Base-by-base conservation (phyloP, 1,284 basidiomycete genomes). In the Gastroboletus turbinatus region DNA sequence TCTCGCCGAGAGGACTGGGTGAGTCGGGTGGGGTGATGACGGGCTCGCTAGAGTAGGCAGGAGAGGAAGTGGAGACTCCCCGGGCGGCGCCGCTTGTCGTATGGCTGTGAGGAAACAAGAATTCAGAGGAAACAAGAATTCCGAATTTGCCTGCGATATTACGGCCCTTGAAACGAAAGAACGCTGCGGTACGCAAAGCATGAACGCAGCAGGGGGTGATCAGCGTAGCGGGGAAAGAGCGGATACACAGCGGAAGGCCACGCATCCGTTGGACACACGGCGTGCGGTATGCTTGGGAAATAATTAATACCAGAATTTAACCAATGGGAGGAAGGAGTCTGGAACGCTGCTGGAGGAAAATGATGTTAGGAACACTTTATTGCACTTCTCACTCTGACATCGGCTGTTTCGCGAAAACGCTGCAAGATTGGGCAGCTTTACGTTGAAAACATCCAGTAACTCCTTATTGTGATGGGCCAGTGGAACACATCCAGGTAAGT, bases 91-190 rank as follows among this genome's bases (percentile, higher is more conserved):
- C 2, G 78, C 80, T 6, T 0, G 90, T 82, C 4, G 95, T 98
- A 72, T 98, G 98, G 58, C 86, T 89, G 64, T 91, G 84, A 4
- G 96, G 97, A 69, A 99, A 99, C 10, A 99, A 79, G n/a, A n/a
- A n/a, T n/a, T n/a, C n/a, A n/a, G n/a, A n/a, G n/a, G n/a, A n/a
- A n/a, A n/a, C n/a, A n/a, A n/a, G n/a, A n/a, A n/a, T n/a, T 10
- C 96, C 96, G 27, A 84, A 77, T 69, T 89, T 88, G 7, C 95
- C 96, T 29, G 82, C 78, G 16, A 83, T 72, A 72, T 96, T 97
- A 42, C 88, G 88, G 39, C 29, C 30, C 90, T 96, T 60, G 52
- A 50, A 61, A 56, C 55, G 63, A 46, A 64, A 51, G 43, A 59
- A n/a, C n/a, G n/a, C n/a, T n/a, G 56, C 29, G 58, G 47, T 67